These are phyloP conservation scores for Rosa persica DNA, from an alignment of 306 rosid species.

Conservation along the genomic window DNA sequence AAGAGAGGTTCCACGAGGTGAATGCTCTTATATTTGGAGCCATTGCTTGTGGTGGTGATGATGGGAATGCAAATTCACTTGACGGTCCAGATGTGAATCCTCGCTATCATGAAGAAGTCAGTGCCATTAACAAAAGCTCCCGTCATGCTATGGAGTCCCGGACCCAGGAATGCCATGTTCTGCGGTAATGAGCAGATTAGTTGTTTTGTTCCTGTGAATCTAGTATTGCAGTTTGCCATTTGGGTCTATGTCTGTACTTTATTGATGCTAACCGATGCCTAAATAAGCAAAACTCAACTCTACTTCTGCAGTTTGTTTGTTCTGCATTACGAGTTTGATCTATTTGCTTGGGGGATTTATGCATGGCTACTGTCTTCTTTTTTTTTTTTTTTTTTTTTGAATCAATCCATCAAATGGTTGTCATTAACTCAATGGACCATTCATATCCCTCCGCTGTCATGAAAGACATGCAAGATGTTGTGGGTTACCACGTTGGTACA, in stretches of 20 bases:
- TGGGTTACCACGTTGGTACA: too few species aligned
- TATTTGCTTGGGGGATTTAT: slow-evolving; percentile 10
- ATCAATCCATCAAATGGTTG: too few species aligned
- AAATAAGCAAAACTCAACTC: slow-evolving; percentile 29
- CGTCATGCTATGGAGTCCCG: slow-evolving; percentile 38
- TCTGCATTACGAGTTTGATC: slow-evolving; percentile 23
- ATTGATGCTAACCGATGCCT: slow-evolving; percentile 23
- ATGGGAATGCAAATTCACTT: background rate
- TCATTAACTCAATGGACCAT: too few species aligned
- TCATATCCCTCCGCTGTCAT: too few species aligned
- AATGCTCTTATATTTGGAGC: slow-evolving; percentile 66
- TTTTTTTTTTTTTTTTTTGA: too few species aligned
- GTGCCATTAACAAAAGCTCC: slow-evolving; percentile 30
- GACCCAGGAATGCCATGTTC: slow-evolving; percentile 69
- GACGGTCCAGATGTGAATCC: slow-evolving; percentile 25
- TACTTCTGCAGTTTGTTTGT: slow-evolving; percentile 12
- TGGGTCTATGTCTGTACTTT: slow-evolving; percentile 29
- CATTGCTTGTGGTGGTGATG: slow-evolving; percentile 36
- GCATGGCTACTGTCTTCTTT: background rate
- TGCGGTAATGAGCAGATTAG: slow-evolving; percentile 35
- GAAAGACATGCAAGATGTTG: too few species aligned
- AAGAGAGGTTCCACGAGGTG: slow-evolving; percentile 85
- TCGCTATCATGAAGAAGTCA: slow-evolving; percentile 28
- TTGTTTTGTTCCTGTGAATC: slow-evolving; percentile 17
- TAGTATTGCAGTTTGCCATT: slow-evolving; percentile 27